Evolutionary conservation across 495 filamentous ascomycete genomes (phyloP).

Genomic region (Xylaria cubensis): DNA sequence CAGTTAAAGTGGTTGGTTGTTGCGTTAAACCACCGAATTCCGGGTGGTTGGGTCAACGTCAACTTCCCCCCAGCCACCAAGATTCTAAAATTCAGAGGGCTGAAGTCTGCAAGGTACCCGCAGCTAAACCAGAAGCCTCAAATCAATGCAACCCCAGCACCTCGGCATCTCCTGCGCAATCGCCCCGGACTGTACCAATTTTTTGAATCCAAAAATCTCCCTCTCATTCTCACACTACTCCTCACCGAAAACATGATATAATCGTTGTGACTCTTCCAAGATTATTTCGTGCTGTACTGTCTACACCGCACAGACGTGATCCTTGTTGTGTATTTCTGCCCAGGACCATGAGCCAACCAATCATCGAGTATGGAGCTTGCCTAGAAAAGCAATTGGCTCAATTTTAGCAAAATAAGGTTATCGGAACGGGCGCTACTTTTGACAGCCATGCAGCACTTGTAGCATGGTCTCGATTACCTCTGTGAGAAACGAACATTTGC

Average conservation of each 20-base stretch:
- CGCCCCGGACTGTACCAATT: not conserved
- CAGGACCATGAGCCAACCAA: not conserved
- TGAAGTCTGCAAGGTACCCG: constrained; percentile 19
- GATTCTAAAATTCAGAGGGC: constrained; percentile 15
- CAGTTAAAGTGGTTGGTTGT: not conserved
- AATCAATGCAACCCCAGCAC: not conserved
- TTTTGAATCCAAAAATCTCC: not conserved
- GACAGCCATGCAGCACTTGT: too few species aligned
- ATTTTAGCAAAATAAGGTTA: not conserved
- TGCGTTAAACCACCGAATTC: constrained; percentile 2
- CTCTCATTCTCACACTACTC: not conserved
- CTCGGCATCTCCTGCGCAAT: not conserved
- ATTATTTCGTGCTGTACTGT: not conserved
- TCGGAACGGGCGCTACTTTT: too few species aligned
- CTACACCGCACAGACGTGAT: not conserved
- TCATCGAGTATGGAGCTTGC: not conserved
- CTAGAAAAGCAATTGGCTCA: not conserved
- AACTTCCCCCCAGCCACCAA: constrained; percentile 18
- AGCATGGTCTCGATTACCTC: too few species aligned
- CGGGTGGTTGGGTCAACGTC: constrained; percentile 18
- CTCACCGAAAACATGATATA: not conserved
- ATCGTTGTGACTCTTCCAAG: not conserved
- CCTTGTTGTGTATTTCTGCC: not conserved
- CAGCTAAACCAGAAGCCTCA: constrained; percentile 4
- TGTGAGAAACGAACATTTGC: too few species aligned